A percentile compares a stretch with the other conserved stretches of the same genome.
Conservation (phyloP, 2,329 filamentous ascomycete species). For the Alternaria viburni region DNA sequence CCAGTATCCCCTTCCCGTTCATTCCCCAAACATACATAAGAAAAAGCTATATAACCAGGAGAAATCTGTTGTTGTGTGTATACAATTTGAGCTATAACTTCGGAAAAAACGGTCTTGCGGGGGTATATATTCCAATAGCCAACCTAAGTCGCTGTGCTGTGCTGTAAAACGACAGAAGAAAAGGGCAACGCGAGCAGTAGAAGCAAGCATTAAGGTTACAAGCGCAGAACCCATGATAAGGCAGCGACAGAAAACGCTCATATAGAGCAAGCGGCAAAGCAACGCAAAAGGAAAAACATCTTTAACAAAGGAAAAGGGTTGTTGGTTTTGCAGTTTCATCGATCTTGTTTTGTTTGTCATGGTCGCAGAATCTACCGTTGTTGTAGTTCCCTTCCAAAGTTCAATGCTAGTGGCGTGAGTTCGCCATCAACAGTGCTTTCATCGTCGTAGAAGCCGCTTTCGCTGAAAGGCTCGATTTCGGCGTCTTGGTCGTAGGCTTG, state of each 20-base stretch:
- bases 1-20: neutral
- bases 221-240: neutral
- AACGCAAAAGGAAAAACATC: neutral
- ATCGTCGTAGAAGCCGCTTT: conserved; percentile 58
- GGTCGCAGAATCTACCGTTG: conserved; percentile 1
- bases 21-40: neutral
- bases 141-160: neutral
- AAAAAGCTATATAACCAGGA: neutral
- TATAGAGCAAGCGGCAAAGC: neutral
- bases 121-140: conserved; percentile 3
- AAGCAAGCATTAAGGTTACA: conserved; percentile 22
- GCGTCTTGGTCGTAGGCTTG: conserved; percentile 67
- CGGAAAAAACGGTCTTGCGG: neutral
- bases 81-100: neutral
- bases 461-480: conserved; percentile 57
- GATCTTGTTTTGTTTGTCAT: neutral
- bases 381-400: conserved; percentile 40
- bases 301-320: conserved; percentile 8
- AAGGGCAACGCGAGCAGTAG: neutral
- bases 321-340: neutral
- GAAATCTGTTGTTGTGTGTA: neutral
- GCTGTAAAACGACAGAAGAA: neutral
- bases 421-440: conserved; percentile 54
- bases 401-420: conserved; percentile 42
- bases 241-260: conserved; percentile 3